Evolutionary conservation across 1,284 basidiomycete species (phyloP).

Genomic region (Puccinia novopanici): DNA sequence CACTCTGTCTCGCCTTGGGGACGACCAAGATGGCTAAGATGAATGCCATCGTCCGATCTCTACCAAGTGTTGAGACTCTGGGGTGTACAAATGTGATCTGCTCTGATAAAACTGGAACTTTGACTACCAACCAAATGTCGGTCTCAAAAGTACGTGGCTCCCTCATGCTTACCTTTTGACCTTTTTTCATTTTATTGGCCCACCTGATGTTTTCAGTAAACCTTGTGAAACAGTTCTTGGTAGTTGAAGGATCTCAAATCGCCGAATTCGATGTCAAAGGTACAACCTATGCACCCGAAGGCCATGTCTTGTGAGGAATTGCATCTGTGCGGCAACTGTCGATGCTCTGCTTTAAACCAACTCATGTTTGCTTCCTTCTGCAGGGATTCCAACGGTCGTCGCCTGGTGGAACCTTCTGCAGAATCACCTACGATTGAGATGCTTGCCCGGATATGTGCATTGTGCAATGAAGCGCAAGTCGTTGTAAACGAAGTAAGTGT

Average conservation of each 20-base stretch:
- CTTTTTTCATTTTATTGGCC: not conserved
- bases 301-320: conserved; percentile 65
- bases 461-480: conserved; percentile 89
- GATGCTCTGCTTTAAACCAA: conserved; percentile 3
- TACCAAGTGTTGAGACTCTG: conserved; percentile 93
- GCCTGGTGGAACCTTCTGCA: conserved; percentile 42
- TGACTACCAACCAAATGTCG: conserved; percentile 78
- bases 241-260: conserved; percentile 67
- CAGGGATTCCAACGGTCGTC: conserved; percentile 32
- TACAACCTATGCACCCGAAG: conserved; percentile 81
- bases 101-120: conserved; percentile 84
- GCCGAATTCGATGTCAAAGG: conserved; percentile 80
- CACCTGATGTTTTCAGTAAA: not conserved
- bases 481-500: conserved; percentile 72
- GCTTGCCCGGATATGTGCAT: conserved; percentile 81
- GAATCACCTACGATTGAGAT: conserved; percentile 51
- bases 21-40: conserved; percentile 98
- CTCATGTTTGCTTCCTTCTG: not conserved
- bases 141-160: conserved; percentile 70
- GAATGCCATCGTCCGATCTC: conserved; percentile 90
- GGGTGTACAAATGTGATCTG: conserved; percentile 96
- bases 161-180: not conserved
- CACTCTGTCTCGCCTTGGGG: conserved; percentile 89
- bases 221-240: conserved; percentile 67
- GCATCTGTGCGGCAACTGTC: not conserved